Conservation (phyloP, 192 early-diverging fungal genomes). For the Coemansia sp. region DNA sequence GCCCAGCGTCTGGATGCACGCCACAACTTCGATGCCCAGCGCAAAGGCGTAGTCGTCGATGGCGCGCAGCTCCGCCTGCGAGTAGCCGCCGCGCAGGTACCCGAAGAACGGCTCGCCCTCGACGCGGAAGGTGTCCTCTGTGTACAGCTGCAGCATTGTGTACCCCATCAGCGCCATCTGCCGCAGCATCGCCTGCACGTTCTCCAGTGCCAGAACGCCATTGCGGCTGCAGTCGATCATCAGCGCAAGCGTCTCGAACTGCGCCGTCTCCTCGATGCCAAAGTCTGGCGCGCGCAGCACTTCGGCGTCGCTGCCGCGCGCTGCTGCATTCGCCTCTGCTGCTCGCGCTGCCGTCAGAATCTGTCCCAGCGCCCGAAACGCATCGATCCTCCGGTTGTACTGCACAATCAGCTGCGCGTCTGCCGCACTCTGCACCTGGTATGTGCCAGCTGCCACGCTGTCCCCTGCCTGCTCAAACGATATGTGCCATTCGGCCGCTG, state of each 20-base stretch:
- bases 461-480: slow-evolving; percentile 32
- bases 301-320: not conserved
- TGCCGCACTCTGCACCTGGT: slow-evolving; percentile 15
- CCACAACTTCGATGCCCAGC: slow-evolving; percentile 81
- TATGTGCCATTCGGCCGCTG: slow-evolving; percentile 22
- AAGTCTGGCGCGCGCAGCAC: slow-evolving; percentile 39
- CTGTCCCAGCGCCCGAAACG: slow-evolving; percentile 74
- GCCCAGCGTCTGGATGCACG: slow-evolving; percentile 89
- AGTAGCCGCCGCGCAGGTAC: slow-evolving; percentile 71
- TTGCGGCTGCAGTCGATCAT: slow-evolving; percentile 90
- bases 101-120: slow-evolving; percentile 69
- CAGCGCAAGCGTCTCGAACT: slow-evolving; percentile 71
- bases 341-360: slow-evolving; percentile 61
- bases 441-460: slow-evolving; percentile 6
- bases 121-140: slow-evolving; percentile 85
- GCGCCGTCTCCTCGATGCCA: slow-evolving; percentile 59
- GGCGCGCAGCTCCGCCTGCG: slow-evolving; percentile 65
- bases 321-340: slow-evolving; percentile 30
- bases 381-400: slow-evolving; percentile 42
- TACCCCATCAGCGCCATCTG: slow-evolving; percentile 82
- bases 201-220: slow-evolving; percentile 65
- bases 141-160: slow-evolving; percentile 88
- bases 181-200: slow-evolving; percentile 67
- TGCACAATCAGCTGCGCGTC: slow-evolving; percentile 14
- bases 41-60: slow-evolving; percentile 78